phyloP scores from a whole-genome alignment of 805 yeast species.

The Candida maesae region DNA sequence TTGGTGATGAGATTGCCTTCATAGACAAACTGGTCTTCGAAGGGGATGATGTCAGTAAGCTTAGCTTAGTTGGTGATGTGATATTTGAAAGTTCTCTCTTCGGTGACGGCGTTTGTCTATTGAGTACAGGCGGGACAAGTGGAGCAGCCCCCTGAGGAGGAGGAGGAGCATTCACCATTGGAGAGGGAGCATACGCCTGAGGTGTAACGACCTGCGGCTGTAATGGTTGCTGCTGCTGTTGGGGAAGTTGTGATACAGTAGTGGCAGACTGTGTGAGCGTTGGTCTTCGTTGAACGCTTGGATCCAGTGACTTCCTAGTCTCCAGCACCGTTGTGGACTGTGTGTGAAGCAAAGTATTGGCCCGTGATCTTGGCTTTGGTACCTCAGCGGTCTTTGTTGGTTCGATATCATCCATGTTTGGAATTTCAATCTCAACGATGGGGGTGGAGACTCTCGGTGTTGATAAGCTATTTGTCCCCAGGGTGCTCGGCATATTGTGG shows the following conservation, averaged over 20 bases:
- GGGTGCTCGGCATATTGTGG: constrained; percentile 13
- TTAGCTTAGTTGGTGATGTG: constrained; percentile 30
- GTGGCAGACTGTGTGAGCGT: constrained; percentile 13
- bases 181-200: not conserved
- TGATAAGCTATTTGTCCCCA: constrained; percentile 9
- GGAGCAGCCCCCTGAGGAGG: not conserved
- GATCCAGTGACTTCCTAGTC: constrained; percentile 21
- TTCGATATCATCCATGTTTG: constrained; percentile 51
- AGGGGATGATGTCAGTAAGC: constrained; percentile 30
- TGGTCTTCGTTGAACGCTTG: constrained; percentile 23
- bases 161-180: not conserved
- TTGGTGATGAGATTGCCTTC: constrained; percentile 29
- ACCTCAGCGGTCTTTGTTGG: constrained; percentile 17
- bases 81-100: constrained; percentile 28
- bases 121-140: constrained; percentile 19
- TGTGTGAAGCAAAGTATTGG: constrained; percentile 26
- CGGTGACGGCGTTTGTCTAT: constrained; percentile 45
- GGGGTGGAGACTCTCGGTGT: constrained; percentile 46
- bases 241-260: not conserved
- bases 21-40: constrained; percentile 38
- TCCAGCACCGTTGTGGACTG: constrained; percentile 21
- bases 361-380: constrained; percentile 26
- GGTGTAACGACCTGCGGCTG: not conserved
- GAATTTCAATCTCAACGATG: constrained; percentile 62
- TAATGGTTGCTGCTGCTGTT: too few species aligned